Evolutionary conservation across 2,329 filamentous ascomycete species (phyloP).

Genomic region (Colletotrichum sp.): DNA sequence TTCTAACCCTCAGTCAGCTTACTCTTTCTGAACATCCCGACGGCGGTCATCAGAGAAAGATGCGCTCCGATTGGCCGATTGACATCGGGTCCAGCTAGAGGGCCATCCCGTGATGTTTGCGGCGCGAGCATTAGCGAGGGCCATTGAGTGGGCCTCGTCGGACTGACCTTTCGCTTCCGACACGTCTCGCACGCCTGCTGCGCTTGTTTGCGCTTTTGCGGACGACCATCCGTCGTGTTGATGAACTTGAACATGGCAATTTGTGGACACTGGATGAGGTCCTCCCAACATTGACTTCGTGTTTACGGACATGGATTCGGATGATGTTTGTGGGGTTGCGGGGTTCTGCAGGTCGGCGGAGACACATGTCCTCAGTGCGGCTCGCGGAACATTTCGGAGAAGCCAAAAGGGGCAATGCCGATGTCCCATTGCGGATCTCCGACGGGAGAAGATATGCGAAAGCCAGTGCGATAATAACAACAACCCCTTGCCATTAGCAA

Average conservation of each 20-base stretch:
- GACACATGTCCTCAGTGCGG: not conserved
- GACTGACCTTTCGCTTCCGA: slow-evolving; percentile 20
- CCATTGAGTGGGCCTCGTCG: not conserved
- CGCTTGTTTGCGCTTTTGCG: slow-evolving; percentile 16
- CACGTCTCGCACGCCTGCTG: slow-evolving; percentile 19
- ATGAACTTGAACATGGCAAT: slow-evolving; percentile 22
- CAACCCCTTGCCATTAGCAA: not conserved
- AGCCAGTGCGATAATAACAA: not conserved
- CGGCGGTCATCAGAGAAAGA: not conserved
- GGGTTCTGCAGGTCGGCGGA: not conserved
- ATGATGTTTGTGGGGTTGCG: not conserved
- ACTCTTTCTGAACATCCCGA: not conserved
- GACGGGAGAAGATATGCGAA: accelerated
- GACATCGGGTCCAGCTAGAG: not conserved
- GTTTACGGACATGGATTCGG: not conserved
- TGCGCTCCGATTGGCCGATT: not conserved
- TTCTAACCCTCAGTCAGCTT: slow-evolving; percentile 10
- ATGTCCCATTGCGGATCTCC: not conserved
- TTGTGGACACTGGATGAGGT: not conserved
- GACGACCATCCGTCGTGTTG: slow-evolving; percentile 16
- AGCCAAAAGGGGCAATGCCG: not conserved
- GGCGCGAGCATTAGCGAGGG: not conserved
- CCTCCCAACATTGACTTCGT: not conserved
- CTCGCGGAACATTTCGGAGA: not conserved
- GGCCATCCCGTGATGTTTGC: not conserved